Evolutionary conservation across 441 rosid species (phyloP), one percentile per base, ranked within the genome.

Genomic region (Syzygium syzygioides): DNA sequence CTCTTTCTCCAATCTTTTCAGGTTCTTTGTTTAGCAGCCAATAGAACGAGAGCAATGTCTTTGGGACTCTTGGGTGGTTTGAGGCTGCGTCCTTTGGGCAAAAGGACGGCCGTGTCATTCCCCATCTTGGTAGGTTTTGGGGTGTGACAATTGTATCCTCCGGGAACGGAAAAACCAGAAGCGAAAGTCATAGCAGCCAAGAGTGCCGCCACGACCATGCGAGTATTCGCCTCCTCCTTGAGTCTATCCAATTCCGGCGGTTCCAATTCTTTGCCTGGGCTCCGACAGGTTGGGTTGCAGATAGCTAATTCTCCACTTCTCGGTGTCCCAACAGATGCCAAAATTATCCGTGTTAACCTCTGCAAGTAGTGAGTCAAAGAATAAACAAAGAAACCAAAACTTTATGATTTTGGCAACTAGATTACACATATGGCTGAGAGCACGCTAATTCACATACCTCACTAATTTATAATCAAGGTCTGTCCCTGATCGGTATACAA

Each of bases 201-300:
- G 0, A 37, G 50, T 1, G 80, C 4, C 3, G 50, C 50, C 2
- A 37, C 4, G 4, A 37, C 28, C 50, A 71, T 71, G 80, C 15
- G 50, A 71, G 80, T 71, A 20, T 37, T 20, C 0, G 15, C 80
- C 1, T 34, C 80, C 80, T 20, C 80, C 28, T 71, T 71, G 28
- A 71, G 28, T 71, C 28, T 20, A 37, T 34, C 28, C 28, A 68
- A 34, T 19, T 19, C 1, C 5, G 79, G 79, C 10, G 50, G 50
- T 71, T 37, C 50, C 50, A 71, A 14, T 71, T 71, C 80, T 71
- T 71, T 37, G 9, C 79, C 28, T 71, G 13, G 6, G 48, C 25
- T 37, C 4, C 26, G 15, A 1, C 0, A 1, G 15, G 25, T 11
- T 34, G 28, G 8, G 8, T 5, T 1, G 9, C 28, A 20, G 15